phyloP scores from a whole-genome alignment of 2,329 filamentous ascomycete species.

The Alternaria consortialis region DNA sequence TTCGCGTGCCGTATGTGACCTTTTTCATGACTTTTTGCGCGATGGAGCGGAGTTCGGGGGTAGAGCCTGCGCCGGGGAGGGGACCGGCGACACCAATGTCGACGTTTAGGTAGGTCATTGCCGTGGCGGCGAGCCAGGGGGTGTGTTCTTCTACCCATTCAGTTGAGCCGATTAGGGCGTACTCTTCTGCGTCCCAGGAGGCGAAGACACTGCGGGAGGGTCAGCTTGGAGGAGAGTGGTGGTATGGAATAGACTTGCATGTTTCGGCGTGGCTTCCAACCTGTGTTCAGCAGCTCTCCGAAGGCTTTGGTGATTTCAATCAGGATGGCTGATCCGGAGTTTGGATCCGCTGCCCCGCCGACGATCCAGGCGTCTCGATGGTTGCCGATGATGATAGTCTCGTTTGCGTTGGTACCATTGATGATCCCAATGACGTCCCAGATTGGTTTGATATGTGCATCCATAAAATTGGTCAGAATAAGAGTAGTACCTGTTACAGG shows the following conservation, averaged over 20 bases:
- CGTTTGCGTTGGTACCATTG: constrained; percentile 68
- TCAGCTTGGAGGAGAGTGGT: constrained; percentile 53
- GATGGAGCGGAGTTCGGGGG: constrained; percentile 53
- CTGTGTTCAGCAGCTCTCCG: constrained; percentile 56
- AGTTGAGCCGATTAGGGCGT: constrained; percentile 51
- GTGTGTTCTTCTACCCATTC: constrained; percentile 62
- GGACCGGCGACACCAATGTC: constrained; percentile 60
- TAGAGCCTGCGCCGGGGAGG: constrained; percentile 48
- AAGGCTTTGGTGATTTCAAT: constrained; percentile 62
- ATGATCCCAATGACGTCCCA: constrained; percentile 79
- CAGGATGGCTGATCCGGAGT: constrained; percentile 60
- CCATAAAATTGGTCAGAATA: constrained; percentile 71
- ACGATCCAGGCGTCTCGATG: constrained; percentile 65
- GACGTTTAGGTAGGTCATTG: constrained; percentile 61
- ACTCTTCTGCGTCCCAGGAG: constrained; percentile 56
- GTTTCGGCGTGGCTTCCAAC: constrained; percentile 62
- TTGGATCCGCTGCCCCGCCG: constrained; percentile 63
- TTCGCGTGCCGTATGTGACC: constrained; percentile 51
- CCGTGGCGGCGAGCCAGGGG: constrained; percentile 55
- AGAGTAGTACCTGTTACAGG: constrained; percentile 61
- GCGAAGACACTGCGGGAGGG: constrained; percentile 50
- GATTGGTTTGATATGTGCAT: constrained; percentile 80
- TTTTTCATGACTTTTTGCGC: constrained; percentile 52
- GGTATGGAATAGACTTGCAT: constrained; percentile 53
- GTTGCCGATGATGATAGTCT: constrained; percentile 63